These are phyloP conservation scores for Lagenidium sp. DNA, from an alignment of 352 stramenopile species.

Conservation along the genomic window DNA sequence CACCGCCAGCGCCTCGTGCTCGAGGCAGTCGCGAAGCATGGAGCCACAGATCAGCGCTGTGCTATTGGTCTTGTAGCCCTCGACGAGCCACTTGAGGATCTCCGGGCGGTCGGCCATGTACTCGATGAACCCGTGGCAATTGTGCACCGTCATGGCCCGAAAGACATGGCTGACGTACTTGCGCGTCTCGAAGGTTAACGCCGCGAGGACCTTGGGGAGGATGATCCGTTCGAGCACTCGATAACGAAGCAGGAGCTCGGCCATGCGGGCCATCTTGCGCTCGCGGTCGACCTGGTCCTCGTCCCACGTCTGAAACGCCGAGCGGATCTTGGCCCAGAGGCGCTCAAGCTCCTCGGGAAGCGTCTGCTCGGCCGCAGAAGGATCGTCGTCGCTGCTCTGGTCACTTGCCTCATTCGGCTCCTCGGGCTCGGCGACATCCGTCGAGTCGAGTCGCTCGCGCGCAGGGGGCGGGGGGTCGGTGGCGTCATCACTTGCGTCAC, in stretches of 20 bases:
- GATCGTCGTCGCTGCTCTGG: constrained; percentile 42
- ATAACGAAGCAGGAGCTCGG: constrained; percentile 60
- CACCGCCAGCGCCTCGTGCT: constrained; percentile 45
- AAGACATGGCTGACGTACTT: constrained; percentile 79
- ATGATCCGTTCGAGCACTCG: constrained; percentile 68
- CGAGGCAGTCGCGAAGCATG: constrained; percentile 78
- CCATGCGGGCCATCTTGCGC: constrained; percentile 77
- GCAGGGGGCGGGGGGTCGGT: constrained; percentile 13
- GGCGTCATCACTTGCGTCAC: neutral
- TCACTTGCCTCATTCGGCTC: constrained; percentile 45
- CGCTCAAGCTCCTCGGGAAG: constrained; percentile 66
- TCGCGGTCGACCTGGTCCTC: constrained; percentile 57
- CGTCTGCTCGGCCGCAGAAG: constrained; percentile 44
- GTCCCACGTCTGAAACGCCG: constrained; percentile 69
- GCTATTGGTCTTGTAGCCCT: constrained; percentile 64
- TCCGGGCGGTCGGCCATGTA: constrained; percentile 46
- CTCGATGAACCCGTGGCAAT: constrained; percentile 50
- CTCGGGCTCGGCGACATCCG: constrained; percentile 13
- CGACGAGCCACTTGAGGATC: constrained; percentile 64
- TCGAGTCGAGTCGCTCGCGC: constrained; percentile 23
- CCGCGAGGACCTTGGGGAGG: constrained; percentile 53
- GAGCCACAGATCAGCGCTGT: constrained; percentile 67
- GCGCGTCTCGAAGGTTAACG: constrained; percentile 74
- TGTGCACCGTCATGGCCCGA: constrained; percentile 65
- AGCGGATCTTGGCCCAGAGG: constrained; percentile 64